phyloP scores from a whole-genome alignment of 768 basidiomycete species.

The Paxillus involutus region DNA sequence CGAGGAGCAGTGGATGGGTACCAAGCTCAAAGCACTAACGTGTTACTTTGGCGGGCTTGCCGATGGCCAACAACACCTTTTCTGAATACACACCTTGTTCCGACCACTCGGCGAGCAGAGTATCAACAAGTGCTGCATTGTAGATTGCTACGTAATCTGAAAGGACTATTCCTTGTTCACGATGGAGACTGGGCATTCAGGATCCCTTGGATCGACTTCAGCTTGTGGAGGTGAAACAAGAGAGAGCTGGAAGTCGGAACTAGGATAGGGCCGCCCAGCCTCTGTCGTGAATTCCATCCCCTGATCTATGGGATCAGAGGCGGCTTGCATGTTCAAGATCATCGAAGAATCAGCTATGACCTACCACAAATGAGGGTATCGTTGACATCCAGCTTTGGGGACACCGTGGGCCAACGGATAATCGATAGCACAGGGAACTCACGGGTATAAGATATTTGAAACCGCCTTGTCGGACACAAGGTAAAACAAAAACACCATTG shows the following conservation, averaged over 20 bases:
- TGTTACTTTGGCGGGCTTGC: slow-evolving; percentile 72
- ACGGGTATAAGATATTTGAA: neutral
- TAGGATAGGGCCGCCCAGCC: neutral
- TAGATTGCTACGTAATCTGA: too few species aligned
- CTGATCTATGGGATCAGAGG: neutral
- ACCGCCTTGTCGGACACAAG: neutral
- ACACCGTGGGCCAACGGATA: neutral
- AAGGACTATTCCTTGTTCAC: too few species aligned
- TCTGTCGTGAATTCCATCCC: neutral
- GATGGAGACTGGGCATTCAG: too few species aligned
- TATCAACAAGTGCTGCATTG: too few species aligned
- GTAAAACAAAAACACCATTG: neutral
- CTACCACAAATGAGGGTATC: neutral
- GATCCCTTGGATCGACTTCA: too few species aligned
- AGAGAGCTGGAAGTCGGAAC: too few species aligned
- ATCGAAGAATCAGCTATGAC: neutral
- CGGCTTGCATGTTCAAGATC: neutral
- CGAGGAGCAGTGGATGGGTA: slow-evolving; percentile 96
- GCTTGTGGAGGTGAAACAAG: too few species aligned
- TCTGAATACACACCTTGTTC: slow-evolving; percentile 25
- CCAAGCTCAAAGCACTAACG: slow-evolving; percentile 89
- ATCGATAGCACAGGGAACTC: neutral
- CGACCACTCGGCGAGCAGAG: too few species aligned
- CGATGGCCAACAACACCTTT: slow-evolving; percentile 63
- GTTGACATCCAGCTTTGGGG: neutral